phyloP scores from a whole-genome alignment of 179 eudicot genomes.

The Heliamphora pulchella region DNA sequence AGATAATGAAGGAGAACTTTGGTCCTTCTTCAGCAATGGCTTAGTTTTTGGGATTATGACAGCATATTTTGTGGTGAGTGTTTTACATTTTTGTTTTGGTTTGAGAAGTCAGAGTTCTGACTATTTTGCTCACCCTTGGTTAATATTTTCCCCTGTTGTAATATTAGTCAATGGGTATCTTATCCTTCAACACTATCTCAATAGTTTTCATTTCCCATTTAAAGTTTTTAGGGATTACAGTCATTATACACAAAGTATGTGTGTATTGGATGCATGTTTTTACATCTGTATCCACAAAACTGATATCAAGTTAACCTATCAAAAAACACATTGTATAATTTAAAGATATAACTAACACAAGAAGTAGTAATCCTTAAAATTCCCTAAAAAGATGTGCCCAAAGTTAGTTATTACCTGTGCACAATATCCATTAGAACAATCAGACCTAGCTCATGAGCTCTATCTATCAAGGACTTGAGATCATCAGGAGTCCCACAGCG shows the following conservation, averaged over 20 bases:
- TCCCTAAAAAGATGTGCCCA: not conserved
- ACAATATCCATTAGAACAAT: conserved; percentile 98
- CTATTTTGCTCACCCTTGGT: not conserved
- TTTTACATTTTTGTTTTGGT: too few relatives aligned
- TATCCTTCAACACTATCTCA: not conserved
- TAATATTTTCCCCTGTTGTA: not conserved
- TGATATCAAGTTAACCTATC: not conserved
- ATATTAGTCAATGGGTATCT: not conserved
- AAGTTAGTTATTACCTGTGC: conserved; percentile 54
- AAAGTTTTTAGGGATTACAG: not conserved
- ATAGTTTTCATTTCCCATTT: not conserved
- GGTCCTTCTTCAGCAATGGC: too few relatives aligned
- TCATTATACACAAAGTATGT: not conserved
- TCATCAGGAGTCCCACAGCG: conserved; percentile 99
- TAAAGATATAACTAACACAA: not conserved
- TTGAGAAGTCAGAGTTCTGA: not conserved
- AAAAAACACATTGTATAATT: not conserved
- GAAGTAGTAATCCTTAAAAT: not conserved
- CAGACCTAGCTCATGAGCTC: conserved; percentile 94
- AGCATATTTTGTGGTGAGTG: too few relatives aligned
- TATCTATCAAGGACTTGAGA: conserved; percentile 91
- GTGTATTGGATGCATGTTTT: not conserved
- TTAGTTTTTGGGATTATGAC: too few relatives aligned
- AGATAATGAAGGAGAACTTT: too few relatives aligned
- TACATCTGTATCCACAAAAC: not conserved